Evolutionary conservation across 768 basidiomycete species (phyloP).

Genomic region (Amanita jacksonii): DNA sequence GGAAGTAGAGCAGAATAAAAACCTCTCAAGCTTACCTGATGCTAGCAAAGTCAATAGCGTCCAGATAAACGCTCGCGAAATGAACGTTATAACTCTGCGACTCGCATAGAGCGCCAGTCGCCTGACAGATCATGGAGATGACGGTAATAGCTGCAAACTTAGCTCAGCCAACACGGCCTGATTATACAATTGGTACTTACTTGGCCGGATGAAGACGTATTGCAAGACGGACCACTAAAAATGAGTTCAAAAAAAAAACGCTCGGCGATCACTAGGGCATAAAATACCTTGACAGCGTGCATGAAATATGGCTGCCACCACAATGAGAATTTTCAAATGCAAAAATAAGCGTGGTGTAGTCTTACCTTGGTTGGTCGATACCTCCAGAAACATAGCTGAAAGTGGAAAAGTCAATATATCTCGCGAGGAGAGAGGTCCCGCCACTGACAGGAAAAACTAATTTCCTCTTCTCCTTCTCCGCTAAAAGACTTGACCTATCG

Average conservation of each 20-base stretch:
- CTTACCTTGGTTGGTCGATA: conserved; percentile 60
- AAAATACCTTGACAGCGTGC: conserved; percentile 57
- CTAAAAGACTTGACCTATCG: conserved; percentile 47
- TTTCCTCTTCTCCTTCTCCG: conserved; percentile 57
- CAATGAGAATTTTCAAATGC: background rate
- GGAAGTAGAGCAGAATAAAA: background rate
- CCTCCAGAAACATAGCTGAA: conserved; percentile 60
- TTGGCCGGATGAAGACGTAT: conserved; percentile 56
- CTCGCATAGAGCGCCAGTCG: conserved; percentile 51
- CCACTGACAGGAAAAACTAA: conserved; percentile 44
- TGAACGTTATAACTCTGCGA: conserved; percentile 40
- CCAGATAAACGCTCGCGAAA: conserved; percentile 55
- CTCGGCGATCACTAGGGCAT: background rate
- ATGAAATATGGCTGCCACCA: conserved; percentile 59
- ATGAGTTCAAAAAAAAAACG: conserved; percentile 5
- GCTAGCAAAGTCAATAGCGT: conserved; percentile 59
- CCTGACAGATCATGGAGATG: conserved; percentile 60
- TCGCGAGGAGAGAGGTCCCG: conserved; percentile 1
- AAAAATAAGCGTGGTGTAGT: background rate
- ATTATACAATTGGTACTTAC: conserved; percentile 12
- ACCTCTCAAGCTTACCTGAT: conserved; percentile 41
- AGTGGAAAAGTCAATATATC: background rate
- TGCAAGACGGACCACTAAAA: conserved; percentile 69
- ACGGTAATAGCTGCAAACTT: conserved; percentile 38
- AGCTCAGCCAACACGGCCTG: background rate